phyloP scores from a whole-genome alignment of 2,329 filamentous ascomycete genomes.

The Aspergillus brasiliensis region DNA sequence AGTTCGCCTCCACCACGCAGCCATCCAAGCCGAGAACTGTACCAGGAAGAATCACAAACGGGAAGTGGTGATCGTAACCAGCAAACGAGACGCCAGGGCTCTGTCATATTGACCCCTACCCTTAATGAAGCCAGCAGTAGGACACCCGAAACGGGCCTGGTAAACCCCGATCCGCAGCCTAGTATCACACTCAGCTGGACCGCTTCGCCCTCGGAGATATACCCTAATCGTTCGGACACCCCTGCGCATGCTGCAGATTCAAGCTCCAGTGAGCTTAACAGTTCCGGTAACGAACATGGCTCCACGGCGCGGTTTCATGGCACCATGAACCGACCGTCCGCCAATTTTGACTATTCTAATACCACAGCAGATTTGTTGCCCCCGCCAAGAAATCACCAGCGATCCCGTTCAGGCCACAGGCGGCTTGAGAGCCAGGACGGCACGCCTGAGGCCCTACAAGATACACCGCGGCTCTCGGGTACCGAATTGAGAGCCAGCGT shows the following conservation, averaged over 20 bases:
- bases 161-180: slow-evolving; percentile 33
- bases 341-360: slow-evolving; percentile 24
- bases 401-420: slow-evolving; percentile 40
- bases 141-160: slow-evolving; percentile 26
- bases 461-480: slow-evolving; percentile 29
- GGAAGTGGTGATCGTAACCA: slow-evolving; percentile 28
- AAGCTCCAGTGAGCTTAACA: slow-evolving; percentile 25
- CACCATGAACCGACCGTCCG: slow-evolving; percentile 20
- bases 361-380: slow-evolving; percentile 25
- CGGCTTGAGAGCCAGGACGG: slow-evolving; percentile 32
- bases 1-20: slow-evolving; percentile 35
- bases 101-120: slow-evolving; percentile 45
- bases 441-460: slow-evolving; percentile 29
- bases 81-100: slow-evolving; percentile 41
- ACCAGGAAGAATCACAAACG: slow-evolving; percentile 34
- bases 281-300: slow-evolving; percentile 25
- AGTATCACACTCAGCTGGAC: slow-evolving; percentile 43
- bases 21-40: slow-evolving; percentile 32
- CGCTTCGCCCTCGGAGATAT: slow-evolving; percentile 43
- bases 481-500: slow-evolving; percentile 42
- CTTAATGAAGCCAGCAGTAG: slow-evolving; percentile 25
- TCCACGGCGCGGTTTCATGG: slow-evolving; percentile 18
- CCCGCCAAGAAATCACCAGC: slow-evolving; percentile 30
- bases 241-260: slow-evolving; percentile 24
- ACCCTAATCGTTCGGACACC: slow-evolving; percentile 29